A percentile compares a stretch with the other conserved stretches of the same genome.
phyloP scores from a whole-genome alignment of 257 asterid genomes.

The Gardenia jasminoides region DNA sequence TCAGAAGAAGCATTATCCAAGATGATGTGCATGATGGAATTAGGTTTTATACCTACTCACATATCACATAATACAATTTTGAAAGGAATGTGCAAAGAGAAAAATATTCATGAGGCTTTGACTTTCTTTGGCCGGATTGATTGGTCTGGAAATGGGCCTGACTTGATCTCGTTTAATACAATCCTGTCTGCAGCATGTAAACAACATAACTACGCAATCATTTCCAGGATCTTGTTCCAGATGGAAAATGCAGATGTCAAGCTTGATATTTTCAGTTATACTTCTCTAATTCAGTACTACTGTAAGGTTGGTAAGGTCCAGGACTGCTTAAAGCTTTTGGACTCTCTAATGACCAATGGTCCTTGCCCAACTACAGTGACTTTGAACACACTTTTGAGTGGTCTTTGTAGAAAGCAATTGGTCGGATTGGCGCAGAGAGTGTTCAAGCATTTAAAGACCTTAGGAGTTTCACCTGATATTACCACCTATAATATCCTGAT shows the following conservation, averaged over 20 bases:
- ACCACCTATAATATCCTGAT: conserved; percentile 52
- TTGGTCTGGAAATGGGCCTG: conserved; percentile 54
- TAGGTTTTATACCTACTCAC: conserved; percentile 50
- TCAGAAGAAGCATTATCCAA: conserved; percentile 40
- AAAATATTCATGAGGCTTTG: conserved; percentile 38
- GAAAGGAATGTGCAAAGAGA: conserved; percentile 51
- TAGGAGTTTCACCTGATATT: conserved; percentile 47
- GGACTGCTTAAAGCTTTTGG: conserved; percentile 41
- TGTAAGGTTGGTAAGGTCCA: conserved; percentile 30
- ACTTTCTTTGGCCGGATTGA: conserved; percentile 33
- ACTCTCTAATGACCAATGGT: conserved; percentile 40
- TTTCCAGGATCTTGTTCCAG: conserved; percentile 34
- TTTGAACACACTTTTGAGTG: conserved; percentile 43
- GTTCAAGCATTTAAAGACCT: conserved; percentile 31
- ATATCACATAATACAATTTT: conserved; percentile 48
- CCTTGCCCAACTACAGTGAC: conserved; percentile 43
- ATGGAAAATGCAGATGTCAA: conserved; percentile 46
- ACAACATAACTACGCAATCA: conserved; percentile 32
- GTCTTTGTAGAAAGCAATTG: conserved; percentile 50
- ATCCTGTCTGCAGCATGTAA: conserved; percentile 60
- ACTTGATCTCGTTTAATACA: conserved; percentile 51
- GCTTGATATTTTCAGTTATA: conserved; percentile 45
- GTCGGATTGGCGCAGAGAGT: conserved; percentile 37
- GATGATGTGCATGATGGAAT: conserved; percentile 36
- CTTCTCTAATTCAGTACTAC: conserved; percentile 53